A percentile compares a stretch with the other conserved stretches of the same genome.
These are phyloP conservation scores for Backusella macrospora DNA, from an alignment of 192 early-diverging fungal genomes.

Conservation along the genomic window DNA sequence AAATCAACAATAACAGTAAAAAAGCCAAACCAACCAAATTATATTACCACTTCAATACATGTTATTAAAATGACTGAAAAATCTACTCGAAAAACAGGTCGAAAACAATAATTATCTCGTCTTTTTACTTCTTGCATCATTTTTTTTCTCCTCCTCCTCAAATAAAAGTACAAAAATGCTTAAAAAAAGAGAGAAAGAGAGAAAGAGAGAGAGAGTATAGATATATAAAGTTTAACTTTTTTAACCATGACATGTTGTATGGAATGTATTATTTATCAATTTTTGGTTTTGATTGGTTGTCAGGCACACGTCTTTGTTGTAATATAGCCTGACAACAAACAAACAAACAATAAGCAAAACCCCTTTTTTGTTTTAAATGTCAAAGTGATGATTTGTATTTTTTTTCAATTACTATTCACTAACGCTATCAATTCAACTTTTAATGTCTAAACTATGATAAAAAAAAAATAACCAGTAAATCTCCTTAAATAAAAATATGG, in stretches of 20 bases:
- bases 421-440: neutral
- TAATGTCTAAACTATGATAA: neutral
- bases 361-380: conserved; percentile 9
- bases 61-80: conserved; percentile 13
- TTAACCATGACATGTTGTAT: neutral
- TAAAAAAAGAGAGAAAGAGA: neutral
- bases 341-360: neutral
- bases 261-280: neutral
- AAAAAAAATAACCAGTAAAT: neutral
- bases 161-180: neutral
- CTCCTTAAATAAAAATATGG: neutral
- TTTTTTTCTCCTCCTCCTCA: neutral
- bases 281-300: neutral
- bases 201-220: neutral
- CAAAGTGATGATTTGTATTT: neutral
- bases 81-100: neutral
- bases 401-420: no score
- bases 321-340: conserved; percentile 2
- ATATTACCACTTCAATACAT: neutral
- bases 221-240: neutral
- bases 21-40: neutral
- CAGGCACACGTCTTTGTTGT: neutral
- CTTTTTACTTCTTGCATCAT: conserved; percentile 3
- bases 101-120: conserved; percentile 2
- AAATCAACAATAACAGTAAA: neutral